Base-by-base conservation (phyloP, 208 protist species). In the Blastocrithidia nonstop region DNA sequence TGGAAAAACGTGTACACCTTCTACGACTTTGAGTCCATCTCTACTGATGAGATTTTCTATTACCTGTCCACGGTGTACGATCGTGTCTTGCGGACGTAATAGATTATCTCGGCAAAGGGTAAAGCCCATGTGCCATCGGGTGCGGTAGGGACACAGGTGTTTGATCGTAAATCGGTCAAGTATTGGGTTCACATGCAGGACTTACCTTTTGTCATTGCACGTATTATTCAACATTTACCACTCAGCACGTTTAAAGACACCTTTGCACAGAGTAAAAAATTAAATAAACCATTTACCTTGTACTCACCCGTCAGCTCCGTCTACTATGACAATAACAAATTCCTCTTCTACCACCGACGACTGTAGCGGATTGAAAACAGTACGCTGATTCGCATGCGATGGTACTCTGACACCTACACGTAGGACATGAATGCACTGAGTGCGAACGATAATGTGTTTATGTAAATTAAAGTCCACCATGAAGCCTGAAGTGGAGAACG, bases 391-490 rank as follows among this genome's bases (percentile, higher is more conserved):
- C 79, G 79, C 46, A 88, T 86, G 69, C 79, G 79, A 39, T 89
- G 79, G 76, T 93, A 89, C 61, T 72, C 71, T 23, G 72, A 81
- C 61, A 73, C 67, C 13, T 74, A 83, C 59, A 69, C 66, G 24
- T 44, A 66, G 36, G 73, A 88, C 57, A 83, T 71, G 76, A 82
- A 84, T 56, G 61, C 58, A 42, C 32, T 87, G 20, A 21, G 39
- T n/a, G 47, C 59, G 4, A 42, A 66, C 24, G 71, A 84, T 32
- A 76, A 66, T 44, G 79, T 88, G 4, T 93, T 93, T 27, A 89
- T 89, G 79, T 73, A 93, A 39, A 88, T 88, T 45, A 93, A 93
- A 37, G 72, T 89, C 17, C 79, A 93, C 50, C 80, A 82, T 57
- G 79, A 93, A 57, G 76, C 76, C 31, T 88, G 79, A 75, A 77